phyloP scores from a whole-genome alignment of 352 stramenopile species.

The Globisporangium okanoganense region DNA sequence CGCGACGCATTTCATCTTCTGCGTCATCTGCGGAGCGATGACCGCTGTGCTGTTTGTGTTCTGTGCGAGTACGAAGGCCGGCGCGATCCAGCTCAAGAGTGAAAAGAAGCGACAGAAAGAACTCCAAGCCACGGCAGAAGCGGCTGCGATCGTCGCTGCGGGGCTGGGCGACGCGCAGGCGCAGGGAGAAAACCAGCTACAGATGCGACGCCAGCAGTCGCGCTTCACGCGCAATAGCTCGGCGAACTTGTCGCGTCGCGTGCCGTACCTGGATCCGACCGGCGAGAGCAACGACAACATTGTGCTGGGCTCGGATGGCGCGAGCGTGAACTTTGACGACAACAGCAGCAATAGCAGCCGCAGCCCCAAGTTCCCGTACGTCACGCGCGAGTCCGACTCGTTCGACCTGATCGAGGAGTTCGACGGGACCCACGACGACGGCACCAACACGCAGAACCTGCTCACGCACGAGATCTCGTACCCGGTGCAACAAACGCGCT shows the following conservation, averaged over 20 bases:
- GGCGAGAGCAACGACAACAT: conserved; percentile 7
- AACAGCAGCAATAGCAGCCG: conserved; percentile 10
- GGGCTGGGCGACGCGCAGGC: conserved; percentile 21
- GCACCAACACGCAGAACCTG: conserved; percentile 29
- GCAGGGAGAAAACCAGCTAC: conserved; percentile 21
- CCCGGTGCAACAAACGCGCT: conserved; percentile 48
- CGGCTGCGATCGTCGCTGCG: conserved; percentile 18
- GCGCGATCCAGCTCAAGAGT: conserved; percentile 81
- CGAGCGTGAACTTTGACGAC: conserved; percentile 26
- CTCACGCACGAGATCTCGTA: conserved; percentile 47
- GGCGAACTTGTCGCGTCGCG: conserved; percentile 1
- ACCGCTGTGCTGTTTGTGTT: conserved; percentile 70
- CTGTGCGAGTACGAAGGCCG: conserved; percentile 76
- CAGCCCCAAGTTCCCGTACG: conserved; percentile 18
- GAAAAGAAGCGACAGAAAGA: conserved; percentile 76
- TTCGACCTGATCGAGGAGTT: conserved; percentile 57
- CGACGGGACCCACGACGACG: conserved; percentile 25
- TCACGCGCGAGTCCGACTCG: conserved; percentile 32
- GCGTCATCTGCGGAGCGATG: conserved; percentile 30
- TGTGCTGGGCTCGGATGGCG: background rate
- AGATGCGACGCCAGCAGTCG: conserved; percentile 47
- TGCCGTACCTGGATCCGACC: conserved; percentile 11
- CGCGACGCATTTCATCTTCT: conserved; percentile 53
- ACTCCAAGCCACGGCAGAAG: conserved; percentile 17
- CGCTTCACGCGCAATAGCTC: conserved; percentile 38